Conservation (phyloP, 83 land plant genomes). For the Diphasiastrum complanatum region DNA sequence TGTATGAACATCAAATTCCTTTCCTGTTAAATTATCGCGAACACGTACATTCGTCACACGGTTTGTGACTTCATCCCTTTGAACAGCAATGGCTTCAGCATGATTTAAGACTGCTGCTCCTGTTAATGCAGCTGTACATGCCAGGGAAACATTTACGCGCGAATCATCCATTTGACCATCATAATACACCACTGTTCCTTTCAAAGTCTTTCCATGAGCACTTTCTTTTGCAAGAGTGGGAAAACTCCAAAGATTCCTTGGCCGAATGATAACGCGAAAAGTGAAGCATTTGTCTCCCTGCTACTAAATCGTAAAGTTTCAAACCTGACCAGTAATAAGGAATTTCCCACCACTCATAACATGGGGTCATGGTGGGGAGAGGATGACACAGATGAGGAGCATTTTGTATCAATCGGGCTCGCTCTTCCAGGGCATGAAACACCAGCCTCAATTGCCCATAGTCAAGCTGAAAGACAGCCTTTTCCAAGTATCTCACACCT, state of each 20-base stretch:
- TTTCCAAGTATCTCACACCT: constrained; percentile 90
- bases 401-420: constrained; percentile 80
- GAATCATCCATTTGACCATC: constrained; percentile 99
- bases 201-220: constrained; percentile 52
- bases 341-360: constrained; percentile 89
- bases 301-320: constrained; percentile 90
- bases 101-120: constrained; percentile 89
- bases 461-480: constrained; percentile 86
- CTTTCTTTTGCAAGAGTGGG: constrained; percentile 72
- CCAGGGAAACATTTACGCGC: constrained; percentile 80
- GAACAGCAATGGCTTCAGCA: constrained; percentile 75
- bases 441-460: constrained; percentile 91
- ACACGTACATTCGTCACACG: constrained; percentile 64
- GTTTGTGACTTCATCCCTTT: constrained; percentile 60
- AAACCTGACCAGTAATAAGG: constrained; percentile 90
- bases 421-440: constrained; percentile 96
- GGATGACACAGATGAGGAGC: constrained; percentile 93
- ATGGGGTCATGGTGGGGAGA: constrained; percentile 95
- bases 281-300: constrained; percentile 78
- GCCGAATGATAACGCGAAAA: constrained; percentile 80
- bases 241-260: constrained; percentile 72
- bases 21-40: constrained; percentile 53
- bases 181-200: constrained; percentile 93
- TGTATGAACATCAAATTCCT: constrained; percentile 90
- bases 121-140: constrained; percentile 88